Conservation (phyloP, 2,329 filamentous ascomycete genomes). For the Dissoconium aciculare region DNA sequence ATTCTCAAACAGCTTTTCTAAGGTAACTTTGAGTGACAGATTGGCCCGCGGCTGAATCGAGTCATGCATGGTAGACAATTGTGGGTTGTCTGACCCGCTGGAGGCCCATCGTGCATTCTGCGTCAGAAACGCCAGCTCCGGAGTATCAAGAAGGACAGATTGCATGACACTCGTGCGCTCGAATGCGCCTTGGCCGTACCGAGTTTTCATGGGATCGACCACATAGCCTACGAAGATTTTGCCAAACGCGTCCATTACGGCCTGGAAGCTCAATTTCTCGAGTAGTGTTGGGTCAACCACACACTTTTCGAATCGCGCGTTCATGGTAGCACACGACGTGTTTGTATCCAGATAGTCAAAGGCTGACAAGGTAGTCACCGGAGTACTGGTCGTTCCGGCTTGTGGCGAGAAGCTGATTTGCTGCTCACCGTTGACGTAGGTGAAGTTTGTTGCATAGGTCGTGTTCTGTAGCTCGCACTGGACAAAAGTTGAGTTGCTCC, state of each 20-base stretch:
- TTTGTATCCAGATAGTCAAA: slow-evolving; percentile 1
- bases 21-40: not conserved
- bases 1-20: slow-evolving; percentile 8
- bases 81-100: too few relatives aligned
- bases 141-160: not conserved
- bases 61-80: too few relatives aligned
- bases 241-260: slow-evolving; percentile 3
- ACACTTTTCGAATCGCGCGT: not conserved
- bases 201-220: not conserved
- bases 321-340: slow-evolving; percentile 2
- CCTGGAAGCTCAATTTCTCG: slow-evolving; percentile 1
- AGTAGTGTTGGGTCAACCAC: not conserved
- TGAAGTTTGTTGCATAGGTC: slow-evolving; percentile 1
- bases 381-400: too few relatives aligned
- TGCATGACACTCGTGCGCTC: slow-evolving; percentile 1
- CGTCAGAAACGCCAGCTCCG: slow-evolving; percentile 3
- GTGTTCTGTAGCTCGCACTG: slow-evolving; percentile 4
- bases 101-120: too few relatives aligned
- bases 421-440: slow-evolving; percentile 2
- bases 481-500: slow-evolving; percentile 2
- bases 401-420: not conserved
- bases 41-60: too few relatives aligned
- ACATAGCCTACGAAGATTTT: slow-evolving; percentile 2
- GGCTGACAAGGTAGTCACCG: slow-evolving; percentile 2
- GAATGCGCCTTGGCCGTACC: not conserved